Percentiles rank a stretch among this genome's conserved stretches.
These are phyloP conservation scores for Colletotrichum abscissum DNA, from an alignment of 2,329 filamentous ascomycete genomes.

Conservation along the genomic window DNA sequence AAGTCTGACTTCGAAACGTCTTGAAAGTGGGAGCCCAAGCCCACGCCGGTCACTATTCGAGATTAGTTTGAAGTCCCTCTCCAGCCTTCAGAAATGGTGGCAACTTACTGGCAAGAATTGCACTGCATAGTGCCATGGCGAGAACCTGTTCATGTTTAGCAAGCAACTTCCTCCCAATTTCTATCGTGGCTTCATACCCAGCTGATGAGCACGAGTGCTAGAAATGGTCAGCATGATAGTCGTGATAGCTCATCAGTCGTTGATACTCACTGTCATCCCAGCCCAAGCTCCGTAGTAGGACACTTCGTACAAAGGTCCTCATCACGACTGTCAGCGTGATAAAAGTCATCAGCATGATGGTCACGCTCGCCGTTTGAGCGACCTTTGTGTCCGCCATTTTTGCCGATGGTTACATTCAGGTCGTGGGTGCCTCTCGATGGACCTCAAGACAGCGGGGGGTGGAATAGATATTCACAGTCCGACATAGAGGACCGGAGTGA, in stretches of 20 bases:
- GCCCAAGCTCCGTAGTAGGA: constrained; percentile 26
- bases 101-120: constrained; percentile 30
- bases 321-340: constrained; percentile 29
- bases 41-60: constrained; percentile 30
- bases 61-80: neutral
- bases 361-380: constrained; percentile 29
- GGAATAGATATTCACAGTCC: constrained; percentile 18
- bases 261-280: constrained; percentile 35
- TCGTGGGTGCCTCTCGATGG: constrained; percentile 14
- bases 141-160: constrained; percentile 24
- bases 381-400: constrained; percentile 34
- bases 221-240: constrained; percentile 1
- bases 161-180: neutral
- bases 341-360: constrained; percentile 26
- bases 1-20: constrained; percentile 28
- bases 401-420: constrained; percentile 21
- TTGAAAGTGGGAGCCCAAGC: constrained; percentile 33
- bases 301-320: constrained; percentile 32
- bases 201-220: constrained; percentile 33
- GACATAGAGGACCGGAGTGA: neutral
- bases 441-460: neutral
- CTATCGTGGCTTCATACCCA: constrained; percentile 16
- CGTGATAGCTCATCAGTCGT: neutral
- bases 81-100: neutral
- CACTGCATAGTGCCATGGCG: constrained; percentile 34